Base-by-base conservation (phyloP, 352 stramenopile genomes). In the Phytophthora crassamura region DNA sequence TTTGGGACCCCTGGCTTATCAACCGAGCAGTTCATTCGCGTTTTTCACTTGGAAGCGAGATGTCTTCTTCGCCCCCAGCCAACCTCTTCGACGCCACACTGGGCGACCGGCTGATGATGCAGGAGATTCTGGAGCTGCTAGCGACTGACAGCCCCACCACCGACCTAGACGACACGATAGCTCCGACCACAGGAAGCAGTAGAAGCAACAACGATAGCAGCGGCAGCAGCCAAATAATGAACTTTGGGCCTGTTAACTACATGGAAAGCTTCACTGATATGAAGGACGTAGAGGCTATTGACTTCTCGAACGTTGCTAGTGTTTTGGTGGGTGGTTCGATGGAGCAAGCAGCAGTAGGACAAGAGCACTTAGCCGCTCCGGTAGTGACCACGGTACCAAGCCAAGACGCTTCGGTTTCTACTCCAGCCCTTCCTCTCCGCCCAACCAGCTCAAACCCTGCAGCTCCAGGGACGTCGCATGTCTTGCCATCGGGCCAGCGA, bases 51-150 rank as follows among this genome's bases (percentile, higher is more conserved):
- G 22, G 3, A 7, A 7, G 2, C 9, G 38, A 16, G 11, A 72
- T 72, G 62, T 54, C 55, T 18, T 73, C 43, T 53, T 50, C 50
- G 25, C 54, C 43, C 45, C 59, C 53, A 25, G 33, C n/a, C 45
- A 7, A 75, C 15, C 43, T 69, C 28, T 64, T 72, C 41, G 56
- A 40, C n/a, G 32, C 33, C 3, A 59, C 20, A 33, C 12, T 49
- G 46, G 43, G 48, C 14, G 64, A 77, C 16, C 59, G 40, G 7
- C n/a, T 22, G 7, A 74, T 77, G 69, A 74, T 77, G 69, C 36
- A 64, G 30, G 69, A 77, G 42, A 47, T 77, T 38, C 47, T 77
- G 28, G 59, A 74, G 39, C 52, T 77, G 5, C 32, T 77, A 43
- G 64, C 45, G 4, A 32, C 35, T 1, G 59, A 66, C 35, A 61